These are phyloP conservation scores for Annona squamosa DNA, from an alignment of 164 flowering plant genomes.

Conservation along the genomic window DNA sequence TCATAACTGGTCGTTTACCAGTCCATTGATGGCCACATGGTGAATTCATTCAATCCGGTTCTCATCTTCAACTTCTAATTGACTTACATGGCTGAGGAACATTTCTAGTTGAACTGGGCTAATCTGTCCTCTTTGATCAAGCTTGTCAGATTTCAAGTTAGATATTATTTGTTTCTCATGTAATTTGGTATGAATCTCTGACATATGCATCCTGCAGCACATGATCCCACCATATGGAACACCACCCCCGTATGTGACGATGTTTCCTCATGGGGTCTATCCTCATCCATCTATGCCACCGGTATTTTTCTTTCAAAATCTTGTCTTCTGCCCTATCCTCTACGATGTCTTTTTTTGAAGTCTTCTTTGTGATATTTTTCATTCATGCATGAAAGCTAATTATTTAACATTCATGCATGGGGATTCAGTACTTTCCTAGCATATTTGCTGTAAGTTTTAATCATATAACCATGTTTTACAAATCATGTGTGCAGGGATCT, in stretches of 20 bases:
- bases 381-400: not conserved
- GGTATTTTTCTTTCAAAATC: slow-evolving; percentile 12
- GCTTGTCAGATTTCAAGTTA: not conserved
- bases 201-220: slow-evolving; percentile 25
- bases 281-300: slow-evolving; percentile 31
- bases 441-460: not conserved
- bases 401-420: not conserved
- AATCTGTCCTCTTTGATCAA: not conserved
- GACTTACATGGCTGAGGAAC: too few relatives aligned
- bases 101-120: too few relatives aligned
- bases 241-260: slow-evolving; percentile 29
- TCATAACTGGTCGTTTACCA: too few relatives aligned
- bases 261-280: slow-evolving; percentile 32
- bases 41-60: too few relatives aligned
- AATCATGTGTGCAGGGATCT: slow-evolving; percentile 25
- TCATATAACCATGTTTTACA: not conserved
- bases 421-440: not conserved
- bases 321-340: not conserved
- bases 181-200: not conserved
- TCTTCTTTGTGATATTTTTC: slow-evolving; percentile 5
- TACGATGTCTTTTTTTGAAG: not conserved
- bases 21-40: too few relatives aligned
- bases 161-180: not conserved
- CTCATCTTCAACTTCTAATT: too few relatives aligned
- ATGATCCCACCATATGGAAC: slow-evolving; percentile 31